Conservation (phyloP, 495 filamentous ascomycete genomes). For the Aspergillus kassunensis region DNA sequence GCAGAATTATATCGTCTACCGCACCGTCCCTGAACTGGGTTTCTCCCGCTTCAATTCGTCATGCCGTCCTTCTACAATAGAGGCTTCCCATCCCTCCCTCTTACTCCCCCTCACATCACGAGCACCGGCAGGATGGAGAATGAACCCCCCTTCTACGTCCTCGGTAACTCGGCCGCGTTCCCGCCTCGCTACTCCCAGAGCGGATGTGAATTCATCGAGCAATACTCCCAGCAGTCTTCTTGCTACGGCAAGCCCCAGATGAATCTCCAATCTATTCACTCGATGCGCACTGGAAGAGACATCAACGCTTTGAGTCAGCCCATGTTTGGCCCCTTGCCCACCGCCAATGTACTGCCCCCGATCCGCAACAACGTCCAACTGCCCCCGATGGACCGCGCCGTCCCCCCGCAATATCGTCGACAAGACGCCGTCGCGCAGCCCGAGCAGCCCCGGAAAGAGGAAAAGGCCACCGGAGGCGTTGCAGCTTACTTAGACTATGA, state of each 20-base stretch:
- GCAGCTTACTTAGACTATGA: conserved; percentile 97
- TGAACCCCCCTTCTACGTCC: conserved; percentile 39
- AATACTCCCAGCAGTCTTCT: conserved; percentile 46
- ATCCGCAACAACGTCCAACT: conserved; percentile 42
- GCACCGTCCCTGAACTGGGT: conserved; percentile 39
- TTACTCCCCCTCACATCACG: conserved; percentile 44
- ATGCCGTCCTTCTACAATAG: conserved; percentile 48
- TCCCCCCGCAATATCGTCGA: conserved; percentile 43
- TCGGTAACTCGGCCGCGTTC: conserved; percentile 37
- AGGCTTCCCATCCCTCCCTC: conserved; percentile 43
- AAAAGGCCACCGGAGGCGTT: conserved; percentile 73
- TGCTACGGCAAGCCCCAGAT: conserved; percentile 43
- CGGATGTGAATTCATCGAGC: conserved; percentile 48
- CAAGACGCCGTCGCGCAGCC: conserved; percentile 36
- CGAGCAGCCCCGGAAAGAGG: conserved; percentile 47
- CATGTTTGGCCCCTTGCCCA: conserved; percentile 37
- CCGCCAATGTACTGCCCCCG: conserved; percentile 36
- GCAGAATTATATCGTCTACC: conserved; percentile 28
- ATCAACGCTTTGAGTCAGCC: conserved; percentile 31
- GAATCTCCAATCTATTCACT: conserved; percentile 30
- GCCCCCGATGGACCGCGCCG: conserved; percentile 41
- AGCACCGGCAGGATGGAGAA: conserved; percentile 37
- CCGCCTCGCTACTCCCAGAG: conserved; percentile 45
- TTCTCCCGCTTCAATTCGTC: conserved; percentile 16
- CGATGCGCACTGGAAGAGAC: conserved; percentile 33